Conservation (phyloP, 2,329 filamentous ascomycete species). For the Cercospora sp. region DNA sequence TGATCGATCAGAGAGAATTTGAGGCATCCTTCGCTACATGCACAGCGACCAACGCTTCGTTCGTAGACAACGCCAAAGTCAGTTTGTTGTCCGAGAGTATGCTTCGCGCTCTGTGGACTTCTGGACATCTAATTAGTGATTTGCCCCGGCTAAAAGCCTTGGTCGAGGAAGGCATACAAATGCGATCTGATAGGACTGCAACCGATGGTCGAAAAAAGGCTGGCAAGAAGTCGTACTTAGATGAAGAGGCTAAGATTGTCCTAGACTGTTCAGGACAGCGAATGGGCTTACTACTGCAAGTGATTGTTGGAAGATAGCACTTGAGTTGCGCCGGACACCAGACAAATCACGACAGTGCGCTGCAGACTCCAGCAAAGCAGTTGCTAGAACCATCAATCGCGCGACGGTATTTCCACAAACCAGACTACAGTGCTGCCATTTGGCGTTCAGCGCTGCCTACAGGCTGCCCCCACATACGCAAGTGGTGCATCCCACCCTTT, state of each 20-base stretch:
- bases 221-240: constrained; percentile 38
- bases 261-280: constrained; percentile 40
- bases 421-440: background rate
- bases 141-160: constrained; percentile 41
- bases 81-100: constrained; percentile 68
- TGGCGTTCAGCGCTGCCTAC: background rate
- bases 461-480: background rate
- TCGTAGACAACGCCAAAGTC: constrained; percentile 71
- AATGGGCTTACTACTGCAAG: constrained; percentile 24
- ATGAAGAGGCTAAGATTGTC: constrained; percentile 40
- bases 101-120: constrained; percentile 54
- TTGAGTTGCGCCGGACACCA: background rate
- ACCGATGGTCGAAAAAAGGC: constrained; percentile 50
- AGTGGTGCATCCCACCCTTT: constrained; percentile 7
- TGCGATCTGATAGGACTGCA: constrained; percentile 50
- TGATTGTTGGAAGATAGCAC: constrained; percentile 15
- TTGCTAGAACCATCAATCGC: background rate
- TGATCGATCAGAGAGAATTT: constrained; percentile 53
- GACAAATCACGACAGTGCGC: background rate
- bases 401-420: background rate
- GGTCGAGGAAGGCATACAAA: constrained; percentile 53
- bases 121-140: constrained; percentile 32
- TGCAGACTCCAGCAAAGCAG: background rate
- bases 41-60: constrained; percentile 61
- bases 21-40: constrained; percentile 65